These are phyloP conservation scores for Nemania bipapillata DNA, from an alignment of 2,329 filamentous ascomycete species.

Conservation along the genomic window DNA sequence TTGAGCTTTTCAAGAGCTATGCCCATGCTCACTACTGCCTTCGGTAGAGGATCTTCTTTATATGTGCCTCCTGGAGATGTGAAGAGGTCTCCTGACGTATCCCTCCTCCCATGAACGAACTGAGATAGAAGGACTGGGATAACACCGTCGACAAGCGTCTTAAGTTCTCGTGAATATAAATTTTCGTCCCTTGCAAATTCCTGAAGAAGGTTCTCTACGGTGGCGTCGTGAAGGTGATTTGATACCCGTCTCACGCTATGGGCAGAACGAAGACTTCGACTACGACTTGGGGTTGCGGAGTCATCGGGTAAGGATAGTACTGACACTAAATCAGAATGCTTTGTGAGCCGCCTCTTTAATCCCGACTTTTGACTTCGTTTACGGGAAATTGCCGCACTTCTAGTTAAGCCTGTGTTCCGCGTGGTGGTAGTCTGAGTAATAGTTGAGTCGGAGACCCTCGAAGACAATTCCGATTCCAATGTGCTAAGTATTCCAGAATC, in stretches of 20 bases:
- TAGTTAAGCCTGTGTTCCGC: constrained; percentile 62
- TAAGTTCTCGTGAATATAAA: constrained; percentile 89
- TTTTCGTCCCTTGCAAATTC: constrained; percentile 86
- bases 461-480: constrained; percentile 62
- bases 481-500: constrained; percentile 59
- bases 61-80: constrained; percentile 63
- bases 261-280: constrained; percentile 77
- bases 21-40: constrained; percentile 94
- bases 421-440: constrained; percentile 66
- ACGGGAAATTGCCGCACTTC: constrained; percentile 58
- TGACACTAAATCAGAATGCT: constrained; percentile 92
- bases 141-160: constrained; percentile 92
- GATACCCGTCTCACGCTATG: constrained; percentile 81
- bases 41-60: constrained; percentile 73
- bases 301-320: constrained; percentile 80
- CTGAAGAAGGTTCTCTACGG: constrained; percentile 77
- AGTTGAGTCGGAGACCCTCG: constrained; percentile 62
- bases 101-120: constrained; percentile 77
- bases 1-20: constrained; percentile 86
- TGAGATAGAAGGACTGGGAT: constrained; percentile 90
- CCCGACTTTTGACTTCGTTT: constrained; percentile 62
- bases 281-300: constrained; percentile 65
- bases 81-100: constrained; percentile 74
- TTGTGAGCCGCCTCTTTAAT: constrained; percentile 81
- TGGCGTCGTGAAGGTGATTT: constrained; percentile 73